Evolutionary conservation across 2,329 filamentous ascomycete species (phyloP), one percentile per base, ranked within the genome.

Genomic region (Periconia sp.): DNA sequence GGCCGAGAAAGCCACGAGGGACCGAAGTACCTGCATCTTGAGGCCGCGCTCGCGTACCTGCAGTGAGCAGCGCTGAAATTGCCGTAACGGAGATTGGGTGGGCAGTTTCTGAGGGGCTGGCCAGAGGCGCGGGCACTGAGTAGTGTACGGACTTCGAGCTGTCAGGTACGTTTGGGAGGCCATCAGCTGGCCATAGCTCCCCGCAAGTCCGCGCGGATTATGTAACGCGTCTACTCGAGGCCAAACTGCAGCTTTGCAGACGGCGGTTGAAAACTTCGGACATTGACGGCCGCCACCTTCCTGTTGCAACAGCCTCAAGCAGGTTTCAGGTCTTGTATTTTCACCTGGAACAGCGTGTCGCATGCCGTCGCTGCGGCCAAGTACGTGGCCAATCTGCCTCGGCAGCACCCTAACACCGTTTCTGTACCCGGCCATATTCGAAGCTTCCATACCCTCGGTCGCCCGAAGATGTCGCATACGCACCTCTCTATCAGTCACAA

Each of bases 341-440:
- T 36, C 25, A 34, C 16, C 34, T 46, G 33, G 41, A 37, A 15
- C 29, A 35, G 17, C 36, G 39, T 46, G 48, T 56, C 59, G 57
- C 50, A 68, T 66, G 68, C 53, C 61, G 45, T 49, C 48, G 30
- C 33, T 23, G 11, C 38, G 36, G 32, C 26, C 26, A 50, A 40
- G 50, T 46, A 59, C 66, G 54, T 61, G 57, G 52, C 42, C 48
- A 36, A 29, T 47, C 46, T 57, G 51, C 48, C 46, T 66, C 31
- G 58, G 58, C 39, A 63, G 64, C 36, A 73, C 69, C 21, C 57
- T 74, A 45, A 70, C 73, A 23, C 72, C 73, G 19, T 76, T 76
- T 49, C 65, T 77, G 36, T 76, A 76, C 56, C 74, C 74, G 21
- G 70, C 69, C 21, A 61, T 75, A 17, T 48, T 53, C 36, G 55